A percentile compares a stretch with the other conserved stretches of the same genome.
Conservation (phyloP, 2,329 filamentous ascomycete genomes). For the Lecanicillium sp. region DNA sequence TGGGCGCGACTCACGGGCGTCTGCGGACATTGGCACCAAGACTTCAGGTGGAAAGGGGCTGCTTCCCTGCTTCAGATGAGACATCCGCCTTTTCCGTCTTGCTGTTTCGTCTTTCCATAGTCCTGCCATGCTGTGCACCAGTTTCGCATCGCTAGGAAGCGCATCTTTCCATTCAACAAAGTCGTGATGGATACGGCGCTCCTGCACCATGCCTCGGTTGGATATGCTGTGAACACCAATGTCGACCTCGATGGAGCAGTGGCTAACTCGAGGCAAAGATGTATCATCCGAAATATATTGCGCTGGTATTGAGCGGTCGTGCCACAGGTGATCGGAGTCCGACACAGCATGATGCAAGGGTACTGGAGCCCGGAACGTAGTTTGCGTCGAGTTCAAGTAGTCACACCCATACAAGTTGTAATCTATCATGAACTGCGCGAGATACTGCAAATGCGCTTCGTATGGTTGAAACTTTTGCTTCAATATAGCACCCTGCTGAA, state of each 20-base stretch:
- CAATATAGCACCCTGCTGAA: constrained; percentile 83
- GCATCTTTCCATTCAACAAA: constrained; percentile 68
- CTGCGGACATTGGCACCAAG: constrained; percentile 82
- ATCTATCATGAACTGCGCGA: constrained; percentile 96
- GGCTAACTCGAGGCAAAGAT: constrained; percentile 67
- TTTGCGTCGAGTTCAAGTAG: constrained; percentile 67
- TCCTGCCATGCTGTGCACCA: constrained; percentile 89
- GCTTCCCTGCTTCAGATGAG: constrained; percentile 53
- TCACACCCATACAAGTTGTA: constrained; percentile 95
- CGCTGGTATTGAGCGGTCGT: constrained; percentile 61
- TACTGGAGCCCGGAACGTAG: constrained; percentile 67
- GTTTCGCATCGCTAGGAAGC: constrained; percentile 60
- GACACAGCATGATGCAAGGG: constrained; percentile 57
- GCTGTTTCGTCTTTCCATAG: constrained; percentile 87
- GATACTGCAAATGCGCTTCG: constrained; percentile 86
- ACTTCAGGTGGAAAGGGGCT: constrained; percentile 77
- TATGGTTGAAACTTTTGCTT: constrained; percentile 81
- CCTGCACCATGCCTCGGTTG: constrained; percentile 68
- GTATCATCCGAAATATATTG: constrained; percentile 44
- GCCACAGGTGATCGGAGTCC: constrained; percentile 66
- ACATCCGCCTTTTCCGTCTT: constrained; percentile 66
- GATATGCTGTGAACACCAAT: constrained; percentile 81
- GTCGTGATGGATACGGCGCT: constrained; percentile 77
- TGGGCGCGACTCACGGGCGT: constrained; percentile 61
- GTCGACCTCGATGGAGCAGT: constrained; percentile 86